These are phyloP conservation scores for Pseudocercospora fuligena DNA, from an alignment of 2,329 filamentous ascomycete species.

Conservation along the genomic window DNA sequence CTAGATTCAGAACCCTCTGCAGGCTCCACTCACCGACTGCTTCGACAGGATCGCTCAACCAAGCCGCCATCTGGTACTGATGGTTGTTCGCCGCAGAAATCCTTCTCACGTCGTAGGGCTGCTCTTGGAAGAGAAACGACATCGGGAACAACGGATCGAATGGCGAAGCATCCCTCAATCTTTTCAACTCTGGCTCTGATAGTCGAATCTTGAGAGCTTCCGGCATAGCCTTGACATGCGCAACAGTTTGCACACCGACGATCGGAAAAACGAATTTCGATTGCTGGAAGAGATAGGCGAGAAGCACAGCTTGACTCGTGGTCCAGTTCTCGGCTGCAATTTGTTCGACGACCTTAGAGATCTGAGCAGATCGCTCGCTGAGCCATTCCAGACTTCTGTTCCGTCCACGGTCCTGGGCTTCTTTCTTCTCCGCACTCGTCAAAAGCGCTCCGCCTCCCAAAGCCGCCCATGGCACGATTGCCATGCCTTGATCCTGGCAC, in stretches of 20 bases:
- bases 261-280: slow-evolving; percentile 71
- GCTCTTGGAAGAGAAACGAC: slow-evolving; percentile 55
- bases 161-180: slow-evolving; percentile 64
- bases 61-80: slow-evolving; percentile 10
- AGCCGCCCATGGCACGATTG: slow-evolving; percentile 60
- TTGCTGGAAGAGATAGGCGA: slow-evolving; percentile 76
- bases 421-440: not conserved
- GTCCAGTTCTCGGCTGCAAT: slow-evolving; percentile 61
- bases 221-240: slow-evolving; percentile 72
- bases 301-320: slow-evolving; percentile 43
- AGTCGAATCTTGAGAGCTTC: slow-evolving; percentile 66
- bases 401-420: not conserved
- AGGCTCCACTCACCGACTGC: not conserved
- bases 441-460: slow-evolving; percentile 36
- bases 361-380: slow-evolving; percentile 22
- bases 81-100: not conserved
- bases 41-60: slow-evolving; percentile 28
- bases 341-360: slow-evolving; percentile 63
- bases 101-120: slow-evolving; percentile 6
- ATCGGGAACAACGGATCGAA: slow-evolving; percentile 72
- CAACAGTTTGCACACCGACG: slow-evolving; percentile 69
- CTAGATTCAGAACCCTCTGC: not conserved
- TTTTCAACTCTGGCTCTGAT: slow-evolving; percentile 64
- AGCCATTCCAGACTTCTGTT: not conserved
- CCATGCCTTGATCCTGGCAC: slow-evolving; percentile 64